These are phyloP conservation scores for Senecio squalidus DNA, from an alignment of 140 eudicot species.

Conservation along the genomic window DNA sequence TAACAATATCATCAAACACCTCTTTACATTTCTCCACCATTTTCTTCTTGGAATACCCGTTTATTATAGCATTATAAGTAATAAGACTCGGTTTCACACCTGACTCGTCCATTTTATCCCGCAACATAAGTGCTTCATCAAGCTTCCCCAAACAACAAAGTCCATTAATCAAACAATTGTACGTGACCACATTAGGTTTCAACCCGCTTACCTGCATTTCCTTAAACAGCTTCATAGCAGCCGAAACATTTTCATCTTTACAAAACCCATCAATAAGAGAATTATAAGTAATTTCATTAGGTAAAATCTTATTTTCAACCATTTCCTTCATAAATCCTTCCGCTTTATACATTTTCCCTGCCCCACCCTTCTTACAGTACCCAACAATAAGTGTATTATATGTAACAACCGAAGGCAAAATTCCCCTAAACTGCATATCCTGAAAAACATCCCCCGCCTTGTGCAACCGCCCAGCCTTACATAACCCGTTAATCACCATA, in stretches of 20 bases:
- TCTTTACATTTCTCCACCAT: slow-evolving; percentile 66
- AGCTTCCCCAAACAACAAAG: slow-evolving; percentile 49
- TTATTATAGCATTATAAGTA: slow-evolving; percentile 58
- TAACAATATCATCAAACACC: slow-evolving; percentile 46
- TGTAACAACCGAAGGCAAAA: slow-evolving; percentile 60
- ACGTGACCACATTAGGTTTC: slow-evolving; percentile 51
- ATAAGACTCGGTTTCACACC: slow-evolving; percentile 63
- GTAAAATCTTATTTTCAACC: slow-evolving; percentile 44
- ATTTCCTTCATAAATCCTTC: slow-evolving; percentile 74
- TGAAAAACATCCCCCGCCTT: slow-evolving; percentile 67
- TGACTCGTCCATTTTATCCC: slow-evolving; percentile 41
- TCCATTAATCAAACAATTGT: slow-evolving; percentile 64
- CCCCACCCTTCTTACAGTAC: slow-evolving; percentile 65
- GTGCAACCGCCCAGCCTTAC: slow-evolving; percentile 67
- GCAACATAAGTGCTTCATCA: slow-evolving; percentile 53
- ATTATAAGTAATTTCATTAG: slow-evolving; percentile 56
- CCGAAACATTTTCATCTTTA: slow-evolving; percentile 56
- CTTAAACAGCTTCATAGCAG: slow-evolving; percentile 55
- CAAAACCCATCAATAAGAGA: slow-evolving; percentile 76
- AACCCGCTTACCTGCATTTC: slow-evolving; percentile 62
- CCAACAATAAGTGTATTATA: slow-evolving; percentile 72
- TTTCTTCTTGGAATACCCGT: slow-evolving; percentile 49
- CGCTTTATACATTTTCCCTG: slow-evolving; percentile 71
- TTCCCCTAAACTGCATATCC: slow-evolving; percentile 70
- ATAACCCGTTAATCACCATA: slow-evolving; percentile 64